Evolutionary conservation across 1,284 basidiomycete species (phyloP).

Genomic region (Bjerkandera adusta): DNA sequence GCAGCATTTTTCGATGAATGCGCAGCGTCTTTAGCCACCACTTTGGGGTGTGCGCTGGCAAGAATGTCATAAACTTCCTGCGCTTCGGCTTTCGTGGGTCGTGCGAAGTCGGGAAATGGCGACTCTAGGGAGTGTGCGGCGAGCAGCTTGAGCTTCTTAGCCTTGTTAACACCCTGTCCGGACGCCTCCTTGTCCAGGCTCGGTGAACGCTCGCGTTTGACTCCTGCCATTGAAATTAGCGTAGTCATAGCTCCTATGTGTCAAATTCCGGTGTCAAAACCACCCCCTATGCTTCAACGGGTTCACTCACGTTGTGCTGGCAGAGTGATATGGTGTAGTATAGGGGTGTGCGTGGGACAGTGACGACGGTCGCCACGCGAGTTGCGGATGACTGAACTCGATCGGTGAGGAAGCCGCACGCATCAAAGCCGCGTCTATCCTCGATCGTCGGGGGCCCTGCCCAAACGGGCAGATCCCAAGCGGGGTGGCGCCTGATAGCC

Average conservation of each 20-base stretch:
- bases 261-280: not conserved
- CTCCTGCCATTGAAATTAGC: conserved; percentile 10
- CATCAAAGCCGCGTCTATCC: conserved; percentile 5
- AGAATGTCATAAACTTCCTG: conserved; percentile 47
- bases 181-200: conserved; percentile 5
- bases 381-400: no score
- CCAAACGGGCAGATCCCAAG: conserved; percentile 1
- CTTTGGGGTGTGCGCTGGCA: conserved; percentile 29
- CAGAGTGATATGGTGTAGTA: no score
- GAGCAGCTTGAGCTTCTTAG: conserved; percentile 54
- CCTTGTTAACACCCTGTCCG: conserved; percentile 20
- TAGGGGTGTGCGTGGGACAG: no score
- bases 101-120: conserved; percentile 52
- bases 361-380: no score
- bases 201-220: conserved; percentile 26
- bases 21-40: conserved; percentile 19
- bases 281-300: no score
- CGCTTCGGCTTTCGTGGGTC: conserved; percentile 51
- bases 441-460: conserved; percentile 3
- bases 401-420: not conserved
- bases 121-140: conserved; percentile 41
- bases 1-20: conserved; percentile 40
- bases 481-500: conserved; percentile 5
- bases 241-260: not conserved
- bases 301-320: no score